These are phyloP conservation scores for Aristolochia californica DNA, from an alignment of 164 flowering plant genomes.

Conservation along the genomic window DNA sequence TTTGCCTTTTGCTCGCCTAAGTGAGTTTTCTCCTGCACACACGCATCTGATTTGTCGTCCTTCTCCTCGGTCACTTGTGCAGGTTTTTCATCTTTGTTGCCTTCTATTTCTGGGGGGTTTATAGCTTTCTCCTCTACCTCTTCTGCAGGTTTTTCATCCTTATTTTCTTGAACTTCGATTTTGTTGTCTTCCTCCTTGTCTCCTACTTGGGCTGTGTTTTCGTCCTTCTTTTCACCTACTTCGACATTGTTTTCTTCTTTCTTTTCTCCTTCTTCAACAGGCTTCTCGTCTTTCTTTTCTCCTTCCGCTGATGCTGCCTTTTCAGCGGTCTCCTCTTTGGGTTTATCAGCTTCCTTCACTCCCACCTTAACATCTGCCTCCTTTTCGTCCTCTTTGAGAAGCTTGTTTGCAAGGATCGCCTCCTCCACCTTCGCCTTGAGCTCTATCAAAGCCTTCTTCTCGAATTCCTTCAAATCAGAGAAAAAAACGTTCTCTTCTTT, in stretches of 20 bases:
- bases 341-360: neutral
- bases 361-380: neutral
- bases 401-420: slow-evolving; percentile 40
- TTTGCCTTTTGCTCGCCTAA: neutral
- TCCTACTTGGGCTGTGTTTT: too few species aligned
- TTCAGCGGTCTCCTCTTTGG: too few species aligned
- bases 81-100: neutral
- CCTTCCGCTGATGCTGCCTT: neutral
- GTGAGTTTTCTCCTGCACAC: neutral
- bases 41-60: neutral
- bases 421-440: slow-evolving; percentile 51
- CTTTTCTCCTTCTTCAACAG: slow-evolving; percentile 7
- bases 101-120: neutral
- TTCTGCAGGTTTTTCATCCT: too few species aligned
- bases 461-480: slow-evolving; percentile 55
- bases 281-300: neutral
- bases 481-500: slow-evolving; percentile 49
- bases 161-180: too few species aligned
- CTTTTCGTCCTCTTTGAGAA: slow-evolving; percentile 15
- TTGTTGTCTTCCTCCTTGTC: too few species aligned
- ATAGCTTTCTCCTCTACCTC: too few species aligned
- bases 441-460: slow-evolving; percentile 60
- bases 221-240: too few species aligned
- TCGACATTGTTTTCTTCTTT: slow-evolving; percentile 7
- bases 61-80: neutral